Evolutionary conservation across 441 rosid species (phyloP).

Genomic region (Hura crepitans): DNA sequence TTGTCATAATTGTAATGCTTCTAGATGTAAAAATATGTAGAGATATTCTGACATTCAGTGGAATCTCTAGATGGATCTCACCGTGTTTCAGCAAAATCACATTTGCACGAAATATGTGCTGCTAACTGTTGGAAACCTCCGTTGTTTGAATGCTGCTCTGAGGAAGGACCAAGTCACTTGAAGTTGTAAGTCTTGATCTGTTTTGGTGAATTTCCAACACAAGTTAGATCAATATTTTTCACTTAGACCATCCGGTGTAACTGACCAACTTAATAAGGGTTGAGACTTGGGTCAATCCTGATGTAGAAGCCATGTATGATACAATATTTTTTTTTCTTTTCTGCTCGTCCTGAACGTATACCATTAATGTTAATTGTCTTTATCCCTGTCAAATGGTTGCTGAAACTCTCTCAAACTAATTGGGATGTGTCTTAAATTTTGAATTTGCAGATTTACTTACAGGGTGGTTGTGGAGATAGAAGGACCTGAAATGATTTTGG

Average conservation of each 20-base stretch:
- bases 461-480: conserved; percentile 61
- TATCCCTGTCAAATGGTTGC: neutral
- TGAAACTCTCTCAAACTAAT: neutral
- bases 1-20: conserved; percentile 17
- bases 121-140: conserved; percentile 80
- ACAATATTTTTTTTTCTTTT: neutral
- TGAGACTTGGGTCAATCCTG: neutral
- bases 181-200: conserved; percentile 48
- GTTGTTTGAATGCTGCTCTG: conserved; percentile 58
- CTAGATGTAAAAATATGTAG: neutral
- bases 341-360: too few relatives aligned
- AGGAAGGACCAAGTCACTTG: conserved; percentile 77
- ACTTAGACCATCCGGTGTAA: neutral
- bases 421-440: neutral
- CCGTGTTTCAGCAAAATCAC: conserved; percentile 52
- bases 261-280: neutral
- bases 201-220: neutral
- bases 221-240: neutral
- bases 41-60: conserved; percentile 20
- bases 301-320: neutral
- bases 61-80: conserved; percentile 41
- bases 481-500: conserved; percentile 41
- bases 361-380: neutral
- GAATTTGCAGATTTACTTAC: conserved; percentile 56
- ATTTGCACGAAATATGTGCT: conserved; percentile 61